Conservation (phyloP, 176 grass and related monocot genomes). For the Eragrostis curvula region DNA sequence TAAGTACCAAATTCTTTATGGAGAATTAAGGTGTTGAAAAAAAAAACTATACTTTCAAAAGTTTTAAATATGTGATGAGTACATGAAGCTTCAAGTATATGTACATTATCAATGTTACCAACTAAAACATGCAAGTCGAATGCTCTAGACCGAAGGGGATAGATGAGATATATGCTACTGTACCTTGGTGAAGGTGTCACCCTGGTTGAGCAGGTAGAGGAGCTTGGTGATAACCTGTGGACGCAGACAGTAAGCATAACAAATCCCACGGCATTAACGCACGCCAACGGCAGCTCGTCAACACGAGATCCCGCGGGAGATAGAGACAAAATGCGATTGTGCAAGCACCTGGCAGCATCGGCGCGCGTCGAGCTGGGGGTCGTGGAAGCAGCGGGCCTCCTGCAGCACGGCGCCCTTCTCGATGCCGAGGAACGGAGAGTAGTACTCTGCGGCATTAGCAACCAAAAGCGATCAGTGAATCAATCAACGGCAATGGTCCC, state of each 20-base stretch:
- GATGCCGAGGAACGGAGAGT: slow-evolving; percentile 94
- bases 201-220: slow-evolving; percentile 98
- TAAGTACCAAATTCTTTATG: slow-evolving; percentile 16
- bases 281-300: background rate
- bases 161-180: background rate
- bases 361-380: slow-evolving; percentile 91
- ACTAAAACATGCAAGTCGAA: background rate
- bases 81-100: background rate
- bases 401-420: slow-evolving; percentile 98
- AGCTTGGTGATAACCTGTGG: slow-evolving; percentile 98
- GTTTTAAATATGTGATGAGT: background rate
- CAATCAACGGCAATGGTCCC: background rate
- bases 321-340: background rate
- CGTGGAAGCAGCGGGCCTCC: slow-evolving; percentile 96
- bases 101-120: background rate
- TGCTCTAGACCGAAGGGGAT: background rate
- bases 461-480: background rate
- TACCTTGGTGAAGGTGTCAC: slow-evolving; percentile 97
- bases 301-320: slow-evolving; percentile 15
- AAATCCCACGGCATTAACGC: background rate
- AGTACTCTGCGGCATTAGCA: slow-evolving; percentile 68
- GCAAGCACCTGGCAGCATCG: slow-evolving; percentile 88
- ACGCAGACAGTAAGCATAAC: slow-evolving; percentile 29
- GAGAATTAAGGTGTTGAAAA: background rate
- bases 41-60: background rate